Evolutionary conservation across 1,284 basidiomycete species (phyloP).

Genomic region (Paramarasmius palmivorus): DNA sequence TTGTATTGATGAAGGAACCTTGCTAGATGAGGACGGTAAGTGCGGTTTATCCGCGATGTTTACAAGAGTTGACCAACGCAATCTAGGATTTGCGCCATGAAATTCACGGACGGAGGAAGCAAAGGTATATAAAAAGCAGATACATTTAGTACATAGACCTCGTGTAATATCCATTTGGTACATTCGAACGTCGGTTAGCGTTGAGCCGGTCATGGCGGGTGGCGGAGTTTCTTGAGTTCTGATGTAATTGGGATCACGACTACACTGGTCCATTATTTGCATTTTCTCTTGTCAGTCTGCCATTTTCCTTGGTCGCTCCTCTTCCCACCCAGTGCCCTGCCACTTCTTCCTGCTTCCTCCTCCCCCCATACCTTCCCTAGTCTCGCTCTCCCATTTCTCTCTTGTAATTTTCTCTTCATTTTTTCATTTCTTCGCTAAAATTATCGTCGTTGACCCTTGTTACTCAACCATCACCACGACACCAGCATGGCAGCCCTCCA

Average conservation of each 20-base stretch:
- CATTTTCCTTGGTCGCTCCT: too few relatives aligned
- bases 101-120: neutral
- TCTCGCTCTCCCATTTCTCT: neutral
- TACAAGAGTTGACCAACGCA: neutral
- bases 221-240: neutral
- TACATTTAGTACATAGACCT: neutral
- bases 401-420: conserved; percentile 1
- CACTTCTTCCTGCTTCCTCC: neutral
- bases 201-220: too few relatives aligned
- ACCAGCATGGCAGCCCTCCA: conserved; percentile 27
- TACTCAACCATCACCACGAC: neutral
- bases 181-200: too few relatives aligned
- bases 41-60: conserved; percentile 10
- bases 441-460: neutral
- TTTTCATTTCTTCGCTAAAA: neutral
- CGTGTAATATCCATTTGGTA: neutral
- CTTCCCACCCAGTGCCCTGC: conserved; percentile 2
- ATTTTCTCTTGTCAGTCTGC: conserved; percentile 4
- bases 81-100: conserved; percentile 17
- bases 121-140: neutral
- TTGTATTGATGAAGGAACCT: conserved; percentile 77
- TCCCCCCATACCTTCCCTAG: neutral
- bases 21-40: conserved; percentile 80
- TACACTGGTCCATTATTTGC: conserved; percentile 10
- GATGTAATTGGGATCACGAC: conserved; percentile 7